Evolutionary conservation across 2,329 filamentous ascomycete genomes (phyloP), one percentile per base, ranked within the genome.

Genomic region (Colletotrichum lindemuthianum): DNA sequence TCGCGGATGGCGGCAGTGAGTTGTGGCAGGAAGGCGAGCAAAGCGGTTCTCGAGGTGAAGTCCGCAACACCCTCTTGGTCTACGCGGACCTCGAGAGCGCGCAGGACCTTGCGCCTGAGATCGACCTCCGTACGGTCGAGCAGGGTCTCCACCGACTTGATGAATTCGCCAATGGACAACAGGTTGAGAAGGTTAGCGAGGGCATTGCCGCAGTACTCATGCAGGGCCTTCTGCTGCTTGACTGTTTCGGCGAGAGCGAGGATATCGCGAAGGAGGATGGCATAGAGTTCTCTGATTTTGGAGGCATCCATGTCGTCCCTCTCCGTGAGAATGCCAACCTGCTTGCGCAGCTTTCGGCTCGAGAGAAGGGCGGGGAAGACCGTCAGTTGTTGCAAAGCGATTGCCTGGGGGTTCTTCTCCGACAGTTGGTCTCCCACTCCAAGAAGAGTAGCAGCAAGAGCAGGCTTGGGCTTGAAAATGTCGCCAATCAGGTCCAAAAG

Each of bases 151-250:
- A 96, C 90, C 9, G 93, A 92, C 74, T 92, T 92, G 75, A 98
- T 88, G 76, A 98, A 96, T 77, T 97, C 93, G 56, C 88, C 85
- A 3, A 95, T 93, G 0, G 94, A 95, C 45, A 97, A 84, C 7
- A 97, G 86, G 67, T 92, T 90, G 54, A 99, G 84, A n/a, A 97
- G 81, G 67, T 91, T 90, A 15, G 91, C 88, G 51, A 98, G 83
- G 1, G 92, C 86, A 60, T 91, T 87, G 43, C 91, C 90, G 71
- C 86, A 89, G 53, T 83, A 82, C 71, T 72, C 79, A 71, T 89
- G 85, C 9, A 90, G 77, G 41, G 75, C 72, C 74, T 87, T 85
- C 70, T 84, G 81, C 34, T 77, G 70, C 75, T 87, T 88, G 66
- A 91, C 79, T 9, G 82, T 84, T 69, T 92, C 89, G 9, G 90